phyloP scores from a whole-genome alignment of 2,329 filamentous ascomycete species.

The Aspergillus flavus region DNA sequence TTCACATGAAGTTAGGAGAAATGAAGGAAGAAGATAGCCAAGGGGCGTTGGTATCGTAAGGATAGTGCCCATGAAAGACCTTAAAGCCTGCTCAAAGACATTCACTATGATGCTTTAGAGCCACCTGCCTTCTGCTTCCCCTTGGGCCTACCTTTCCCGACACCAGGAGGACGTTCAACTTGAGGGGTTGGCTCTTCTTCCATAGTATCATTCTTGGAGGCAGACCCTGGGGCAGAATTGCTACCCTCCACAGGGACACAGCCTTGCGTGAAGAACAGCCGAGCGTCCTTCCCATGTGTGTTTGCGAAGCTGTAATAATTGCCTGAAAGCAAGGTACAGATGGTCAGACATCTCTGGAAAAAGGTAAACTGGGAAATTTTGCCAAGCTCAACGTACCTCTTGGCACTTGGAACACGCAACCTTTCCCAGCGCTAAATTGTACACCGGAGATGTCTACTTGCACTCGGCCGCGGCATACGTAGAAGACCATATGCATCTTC shows the following conservation, averaged over 20 bases:
- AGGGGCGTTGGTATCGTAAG: constrained; percentile 1
- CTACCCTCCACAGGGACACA: constrained; percentile 58
- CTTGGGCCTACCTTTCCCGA: constrained; percentile 33
- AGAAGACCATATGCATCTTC: constrained; percentile 97
- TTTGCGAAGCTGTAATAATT: constrained; percentile 94
- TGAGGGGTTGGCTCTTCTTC: constrained; percentile 25
- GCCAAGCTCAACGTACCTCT: constrained; percentile 67
- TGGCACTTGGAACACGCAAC: constrained; percentile 92
- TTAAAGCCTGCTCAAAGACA: not conserved
- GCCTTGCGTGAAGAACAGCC: constrained; percentile 91
- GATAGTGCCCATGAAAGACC: not conserved
- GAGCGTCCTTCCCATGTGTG: constrained; percentile 69
- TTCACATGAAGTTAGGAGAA: not conserved
- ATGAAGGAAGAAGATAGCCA: not conserved
- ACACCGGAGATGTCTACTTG: constrained; percentile 65
- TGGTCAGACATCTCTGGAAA: not conserved
- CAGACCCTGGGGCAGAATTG: constrained; percentile 25
- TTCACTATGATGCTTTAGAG: constrained; percentile 5
- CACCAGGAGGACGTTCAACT: constrained; percentile 17
- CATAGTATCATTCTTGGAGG: constrained; percentile 25
- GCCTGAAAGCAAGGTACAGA: constrained; percentile 56
- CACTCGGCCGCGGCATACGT: constrained; percentile 81
- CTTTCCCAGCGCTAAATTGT: constrained; percentile 78
- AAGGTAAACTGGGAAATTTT: not conserved
- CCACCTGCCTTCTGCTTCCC: constrained; percentile 35